phyloP scores from a whole-genome alignment of 2,329 filamentous ascomycete species.

The Xylaria multiplex region DNA sequence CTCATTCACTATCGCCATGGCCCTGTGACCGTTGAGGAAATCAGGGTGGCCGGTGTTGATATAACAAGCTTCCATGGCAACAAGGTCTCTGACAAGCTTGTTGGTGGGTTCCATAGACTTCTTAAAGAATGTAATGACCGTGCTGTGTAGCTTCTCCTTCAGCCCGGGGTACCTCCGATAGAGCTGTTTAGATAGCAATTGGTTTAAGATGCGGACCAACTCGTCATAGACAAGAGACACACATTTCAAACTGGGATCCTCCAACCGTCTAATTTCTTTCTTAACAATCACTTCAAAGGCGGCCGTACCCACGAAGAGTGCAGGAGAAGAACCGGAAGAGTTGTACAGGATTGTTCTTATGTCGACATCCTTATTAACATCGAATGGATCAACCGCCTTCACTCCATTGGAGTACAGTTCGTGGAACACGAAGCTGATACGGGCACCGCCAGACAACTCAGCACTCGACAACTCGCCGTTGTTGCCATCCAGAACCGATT shows the following conservation, averaged over 20 bases:
- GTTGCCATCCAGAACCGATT: slow-evolving; percentile 94
- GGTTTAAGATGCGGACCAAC: slow-evolving; percentile 91
- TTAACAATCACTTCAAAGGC: slow-evolving; percentile 99
- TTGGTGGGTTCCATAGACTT: slow-evolving; percentile 98
- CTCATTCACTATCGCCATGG: slow-evolving; percentile 98
- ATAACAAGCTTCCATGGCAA: slow-evolving; percentile 95
- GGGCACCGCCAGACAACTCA: slow-evolving; percentile 93
- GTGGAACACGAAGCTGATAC: slow-evolving; percentile 99
- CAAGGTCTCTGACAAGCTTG: slow-evolving; percentile 92
- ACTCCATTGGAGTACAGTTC: slow-evolving; percentile 97
- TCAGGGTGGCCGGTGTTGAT: slow-evolving; percentile 99
- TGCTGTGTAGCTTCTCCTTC: slow-evolving; percentile 95
- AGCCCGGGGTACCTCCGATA: slow-evolving; percentile 93
- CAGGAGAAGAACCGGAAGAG: slow-evolving; percentile 97
- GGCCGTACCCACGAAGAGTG: slow-evolving; percentile 94
- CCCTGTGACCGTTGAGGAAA: slow-evolving; percentile 94
- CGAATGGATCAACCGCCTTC: slow-evolving; percentile 97
- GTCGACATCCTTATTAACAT: slow-evolving; percentile 95
- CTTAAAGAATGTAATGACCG: slow-evolving; percentile 96
- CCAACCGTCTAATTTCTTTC: slow-evolving; percentile 95
- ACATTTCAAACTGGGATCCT: slow-evolving; percentile 97
- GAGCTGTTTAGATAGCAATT: slow-evolving; percentile 86
- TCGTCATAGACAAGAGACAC: slow-evolving; percentile 98
- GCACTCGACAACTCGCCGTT: slow-evolving; percentile 95
- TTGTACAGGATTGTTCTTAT: slow-evolving; percentile 98